A percentile compares a stretch with the other conserved stretches of the same genome.
Evolutionary conservation across 177 flowering plant species (phyloP).

Genomic region (Tripterygium wilfordii): DNA sequence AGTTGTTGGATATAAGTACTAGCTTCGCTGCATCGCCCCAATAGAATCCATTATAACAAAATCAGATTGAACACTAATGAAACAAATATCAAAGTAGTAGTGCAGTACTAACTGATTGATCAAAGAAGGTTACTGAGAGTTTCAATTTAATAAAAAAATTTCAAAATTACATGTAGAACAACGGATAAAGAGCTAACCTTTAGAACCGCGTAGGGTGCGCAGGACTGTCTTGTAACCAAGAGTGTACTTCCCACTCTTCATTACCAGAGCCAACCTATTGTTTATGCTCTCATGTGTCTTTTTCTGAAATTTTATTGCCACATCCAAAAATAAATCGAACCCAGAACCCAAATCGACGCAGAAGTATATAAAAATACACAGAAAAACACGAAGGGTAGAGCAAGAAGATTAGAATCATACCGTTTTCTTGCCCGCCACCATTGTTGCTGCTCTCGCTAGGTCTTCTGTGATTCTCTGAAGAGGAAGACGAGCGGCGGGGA

Average conservation of each 20-base stretch:
- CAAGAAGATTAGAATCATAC: not conserved
- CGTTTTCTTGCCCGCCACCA: conserved; percentile 10
- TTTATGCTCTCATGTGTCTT: conserved; percentile 33
- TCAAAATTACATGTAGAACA: too few species aligned
- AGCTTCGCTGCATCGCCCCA: conserved; percentile 26
- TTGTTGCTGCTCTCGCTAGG: not conserved
- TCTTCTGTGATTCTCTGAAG: not conserved
- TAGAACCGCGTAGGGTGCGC: conserved; percentile 26
- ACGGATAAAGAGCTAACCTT: too few species aligned
- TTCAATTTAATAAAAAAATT: too few species aligned
- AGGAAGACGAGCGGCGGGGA: too few species aligned
- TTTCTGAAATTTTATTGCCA: conserved; percentile 9
- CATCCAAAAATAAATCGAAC: not conserved
- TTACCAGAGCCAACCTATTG: conserved; percentile 32
- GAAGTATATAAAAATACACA: not conserved
- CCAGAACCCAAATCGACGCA: not conserved
- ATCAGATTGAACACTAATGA: too few species aligned
- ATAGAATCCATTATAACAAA: too few species aligned
- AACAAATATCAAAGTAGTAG: too few species aligned
- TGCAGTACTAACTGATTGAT: too few species aligned
- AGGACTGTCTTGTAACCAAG: conserved; percentile 71
- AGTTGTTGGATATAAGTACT: conserved; percentile 42
- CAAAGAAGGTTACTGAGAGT: too few species aligned
- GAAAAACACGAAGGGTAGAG: not conserved
- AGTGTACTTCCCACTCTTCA: conserved; percentile 57